Evolutionary conservation across 352 stramenopile genomes (phyloP).

Genomic region (Pythium pyrilobum): DNA sequence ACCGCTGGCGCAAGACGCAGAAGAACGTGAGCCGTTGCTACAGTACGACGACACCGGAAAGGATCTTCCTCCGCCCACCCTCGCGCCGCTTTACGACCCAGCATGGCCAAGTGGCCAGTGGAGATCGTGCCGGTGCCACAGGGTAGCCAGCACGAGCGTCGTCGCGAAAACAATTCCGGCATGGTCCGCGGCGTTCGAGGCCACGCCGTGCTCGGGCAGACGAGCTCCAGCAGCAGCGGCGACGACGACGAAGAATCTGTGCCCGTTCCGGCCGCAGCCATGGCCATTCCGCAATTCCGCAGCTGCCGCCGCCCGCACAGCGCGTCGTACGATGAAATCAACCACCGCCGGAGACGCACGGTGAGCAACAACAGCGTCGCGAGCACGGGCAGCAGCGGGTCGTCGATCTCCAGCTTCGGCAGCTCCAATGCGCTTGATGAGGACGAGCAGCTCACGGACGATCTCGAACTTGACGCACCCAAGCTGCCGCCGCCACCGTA

Average conservation of each 20-base stretch:
- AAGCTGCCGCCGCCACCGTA: conserved; percentile 57
- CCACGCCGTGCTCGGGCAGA: neutral
- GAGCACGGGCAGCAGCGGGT: conserved; percentile 45
- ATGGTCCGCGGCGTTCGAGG: conserved; percentile 9
- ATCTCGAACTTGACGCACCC: conserved; percentile 33
- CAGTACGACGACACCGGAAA: too few species aligned
- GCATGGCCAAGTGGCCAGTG: conserved; percentile 23
- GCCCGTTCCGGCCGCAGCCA: conserved; percentile 16
- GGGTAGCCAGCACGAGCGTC: conserved; percentile 10
- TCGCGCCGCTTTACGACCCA: neutral
- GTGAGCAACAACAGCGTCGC: conserved; percentile 62
- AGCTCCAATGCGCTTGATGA: conserved; percentile 12
- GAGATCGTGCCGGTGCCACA: conserved; percentile 4
- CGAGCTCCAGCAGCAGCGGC: conserved; percentile 11
- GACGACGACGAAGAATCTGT: conserved; percentile 18
- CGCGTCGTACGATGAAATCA: conserved; percentile 16
- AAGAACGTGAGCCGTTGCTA: neutral
- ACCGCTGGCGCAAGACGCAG: neutral
- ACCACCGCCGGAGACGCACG: conserved; percentile 35
- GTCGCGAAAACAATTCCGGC: conserved; percentile 25
- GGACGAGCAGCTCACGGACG: neutral
- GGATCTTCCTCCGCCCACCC: neutral
- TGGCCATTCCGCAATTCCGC: conserved; percentile 43
- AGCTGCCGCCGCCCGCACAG: conserved; percentile 30
- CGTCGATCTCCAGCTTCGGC: conserved; percentile 17